phyloP scores from a whole-genome alignment of 352 stramenopile species.

The Globisporangium viniferum region DNA sequence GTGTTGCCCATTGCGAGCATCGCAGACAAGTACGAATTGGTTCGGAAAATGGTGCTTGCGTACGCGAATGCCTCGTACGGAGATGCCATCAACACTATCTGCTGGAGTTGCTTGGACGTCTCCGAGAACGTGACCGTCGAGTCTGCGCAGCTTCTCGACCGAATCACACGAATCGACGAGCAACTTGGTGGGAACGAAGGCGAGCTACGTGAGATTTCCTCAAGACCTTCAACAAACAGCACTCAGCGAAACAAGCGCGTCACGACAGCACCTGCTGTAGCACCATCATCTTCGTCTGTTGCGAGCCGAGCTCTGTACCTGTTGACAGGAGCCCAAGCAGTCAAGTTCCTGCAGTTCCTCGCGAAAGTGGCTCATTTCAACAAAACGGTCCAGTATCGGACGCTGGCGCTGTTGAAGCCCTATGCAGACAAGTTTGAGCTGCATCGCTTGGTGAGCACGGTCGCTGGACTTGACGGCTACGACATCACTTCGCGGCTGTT shows the following conservation, averaged over 20 bases:
- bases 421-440: constrained; percentile 45
- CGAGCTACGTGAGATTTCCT: not conserved
- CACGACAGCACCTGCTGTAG: not conserved
- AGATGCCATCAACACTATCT: constrained; percentile 59
- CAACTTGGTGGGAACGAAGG: constrained; percentile 4
- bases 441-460: constrained; percentile 43
- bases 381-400: constrained; percentile 39
- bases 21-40: constrained; percentile 52
- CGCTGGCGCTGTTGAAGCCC: constrained; percentile 40
- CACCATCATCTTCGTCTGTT: constrained; percentile 15
- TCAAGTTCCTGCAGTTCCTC: constrained; percentile 69
- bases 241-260: constrained; percentile 1
- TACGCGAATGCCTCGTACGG: constrained; percentile 57
- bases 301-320: constrained; percentile 46
- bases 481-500: constrained; percentile 37
- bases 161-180: constrained; percentile 32
- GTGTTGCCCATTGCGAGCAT: constrained; percentile 62
- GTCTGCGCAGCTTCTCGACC: constrained; percentile 55
- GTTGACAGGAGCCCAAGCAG: constrained; percentile 48
- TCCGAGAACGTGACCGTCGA: constrained; percentile 65
- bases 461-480: constrained; percentile 46
- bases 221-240: constrained; percentile 3
- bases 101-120: constrained; percentile 68
- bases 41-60: constrained; percentile 40
- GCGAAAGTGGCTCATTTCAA: constrained; percentile 66